phyloP scores from a whole-genome alignment of 2,329 filamentous ascomycete species.

The Penicillium crustosum region DNA sequence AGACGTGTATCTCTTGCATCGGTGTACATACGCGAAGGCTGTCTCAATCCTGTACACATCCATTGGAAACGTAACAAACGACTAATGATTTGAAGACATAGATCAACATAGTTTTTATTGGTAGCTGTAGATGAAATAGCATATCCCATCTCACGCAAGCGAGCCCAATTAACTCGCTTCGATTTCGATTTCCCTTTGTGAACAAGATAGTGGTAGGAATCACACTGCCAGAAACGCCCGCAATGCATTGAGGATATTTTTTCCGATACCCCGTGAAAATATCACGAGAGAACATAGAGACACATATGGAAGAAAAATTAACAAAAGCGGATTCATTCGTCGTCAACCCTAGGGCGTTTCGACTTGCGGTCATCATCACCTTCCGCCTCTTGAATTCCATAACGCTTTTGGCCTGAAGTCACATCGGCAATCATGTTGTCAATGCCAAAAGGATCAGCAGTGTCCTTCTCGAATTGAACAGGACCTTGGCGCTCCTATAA shows the following conservation, averaged over 20 bases:
- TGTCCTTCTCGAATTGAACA: slow-evolving; percentile 94
- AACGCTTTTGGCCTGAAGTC: slow-evolving; percentile 50
- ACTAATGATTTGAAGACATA: background rate
- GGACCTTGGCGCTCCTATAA: slow-evolving; percentile 75
- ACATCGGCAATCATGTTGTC: slow-evolving; percentile 88
- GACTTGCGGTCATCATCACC: slow-evolving; percentile 35
- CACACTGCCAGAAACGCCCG: slow-evolving; percentile 27
- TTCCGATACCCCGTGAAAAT: slow-evolving; percentile 3
- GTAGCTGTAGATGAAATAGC: background rate
- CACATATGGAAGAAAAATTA: slow-evolving; percentile 14
- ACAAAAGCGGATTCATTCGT: slow-evolving; percentile 50
- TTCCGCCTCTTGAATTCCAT: slow-evolving; percentile 45
- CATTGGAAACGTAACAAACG: background rate
- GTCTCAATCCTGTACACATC: background rate
- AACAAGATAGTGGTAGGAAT: slow-evolving; percentile 14
- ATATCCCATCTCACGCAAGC: background rate
- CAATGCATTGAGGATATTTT: slow-evolving; percentile 28
- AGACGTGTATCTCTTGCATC: too few species aligned
- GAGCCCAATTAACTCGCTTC: background rate
- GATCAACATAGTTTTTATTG: background rate
- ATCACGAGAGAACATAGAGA: slow-evolving; percentile 14
- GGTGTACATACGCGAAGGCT: too few species aligned
- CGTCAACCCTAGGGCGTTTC: slow-evolving; percentile 77
- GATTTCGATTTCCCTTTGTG: slow-evolving; percentile 1
- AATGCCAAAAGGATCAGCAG: slow-evolving; percentile 84